Evolutionary conservation across 2,329 filamentous ascomycete genomes (phyloP), one percentile per base, ranked within the genome.

Genomic region (Lachnellula suecica): DNA sequence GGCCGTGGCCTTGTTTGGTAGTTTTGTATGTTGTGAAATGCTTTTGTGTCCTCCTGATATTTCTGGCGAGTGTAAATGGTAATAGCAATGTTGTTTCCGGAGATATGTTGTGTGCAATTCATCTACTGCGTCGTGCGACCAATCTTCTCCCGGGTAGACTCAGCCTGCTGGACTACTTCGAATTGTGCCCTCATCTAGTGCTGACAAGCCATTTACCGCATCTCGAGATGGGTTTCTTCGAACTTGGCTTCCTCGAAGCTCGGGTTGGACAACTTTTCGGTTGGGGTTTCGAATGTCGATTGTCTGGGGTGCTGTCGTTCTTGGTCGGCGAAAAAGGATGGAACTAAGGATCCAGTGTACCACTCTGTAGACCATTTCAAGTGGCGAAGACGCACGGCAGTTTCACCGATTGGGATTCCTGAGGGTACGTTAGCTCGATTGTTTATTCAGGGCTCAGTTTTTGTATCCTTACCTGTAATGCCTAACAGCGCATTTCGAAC

Each of bases 401-500:
- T 20, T 34, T 56, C 50, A 20, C 53, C 46, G 20, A 45, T 22
- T 17, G 20, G 43, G 4, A 35, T 24, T 23, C 52, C 52, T 54
- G 19, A 15, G 4, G 24, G 15, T 5, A 15, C n/a, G n/a, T 50
- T 34, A 54, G 44, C 22, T 25, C 17, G 19, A 15, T 5, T 24
- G 1, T 4, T 11, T 11, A 13, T 23, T 15, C 23, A 22, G 15
- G 40, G 8, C 37, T 41, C n/a, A n/a, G n/a, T n/a, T n/a, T n/a
- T n/a, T n/a, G n/a, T n/a, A 38, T 3, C 49, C 54, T 43, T 47
- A 62, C 61, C 61, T 38, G 44, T 49, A 22, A 61, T 38, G n/a
- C 58, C 29, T 6, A 64, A 51, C 8, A 34, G 49, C 42, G 44
- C 35, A 42, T 66, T 66, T 8, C 57, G 56, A 19, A 44, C 19